These are phyloP conservation scores for Cucumis sativus DNA, from an alignment of 306 rosid genomes.

Conservation along the genomic window DNA sequence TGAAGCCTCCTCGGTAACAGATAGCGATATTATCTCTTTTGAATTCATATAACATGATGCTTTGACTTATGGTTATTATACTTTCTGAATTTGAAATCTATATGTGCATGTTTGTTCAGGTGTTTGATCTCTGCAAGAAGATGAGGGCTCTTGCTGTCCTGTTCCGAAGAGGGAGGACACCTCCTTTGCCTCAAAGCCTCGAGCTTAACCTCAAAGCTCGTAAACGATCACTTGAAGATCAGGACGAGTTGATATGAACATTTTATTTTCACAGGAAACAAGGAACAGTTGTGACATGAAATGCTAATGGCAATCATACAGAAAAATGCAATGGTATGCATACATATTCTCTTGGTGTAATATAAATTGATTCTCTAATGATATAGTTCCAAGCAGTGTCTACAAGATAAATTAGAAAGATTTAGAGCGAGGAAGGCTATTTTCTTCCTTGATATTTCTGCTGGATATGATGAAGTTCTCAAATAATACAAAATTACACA, in stretches of 20 bases:
- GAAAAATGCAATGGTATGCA: neutral
- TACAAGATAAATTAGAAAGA: constrained; percentile 1
- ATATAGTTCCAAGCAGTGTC: neutral
- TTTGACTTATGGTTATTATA: neutral
- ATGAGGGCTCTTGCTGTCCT: constrained; percentile 94
- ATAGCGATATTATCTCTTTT: constrained; percentile 10
- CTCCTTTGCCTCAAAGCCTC: constrained; percentile 83
- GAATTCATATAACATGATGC: neutral
- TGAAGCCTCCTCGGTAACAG: constrained; percentile 85
- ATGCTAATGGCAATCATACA: neutral
- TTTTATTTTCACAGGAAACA: neutral
- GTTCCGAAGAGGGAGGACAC: constrained; percentile 86
- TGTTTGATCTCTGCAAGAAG: constrained; percentile 75
- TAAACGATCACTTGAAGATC: constrained; percentile 81
- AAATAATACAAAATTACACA: neutral
- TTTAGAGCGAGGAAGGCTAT: neutral
- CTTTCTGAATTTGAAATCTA: neutral
- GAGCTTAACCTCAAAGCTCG: constrained; percentile 74
- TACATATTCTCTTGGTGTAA: neutral
- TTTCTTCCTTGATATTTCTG: neutral
- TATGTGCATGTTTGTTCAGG: constrained; percentile 28
- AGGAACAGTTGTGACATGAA: neutral
- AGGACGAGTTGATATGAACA: constrained; percentile 48
- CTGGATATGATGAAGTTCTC: neutral
- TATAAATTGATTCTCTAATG: neutral